These are phyloP conservation scores for Penstemon newberryi DNA, from an alignment of 257 asterid genomes.

Conservation along the genomic window DNA sequence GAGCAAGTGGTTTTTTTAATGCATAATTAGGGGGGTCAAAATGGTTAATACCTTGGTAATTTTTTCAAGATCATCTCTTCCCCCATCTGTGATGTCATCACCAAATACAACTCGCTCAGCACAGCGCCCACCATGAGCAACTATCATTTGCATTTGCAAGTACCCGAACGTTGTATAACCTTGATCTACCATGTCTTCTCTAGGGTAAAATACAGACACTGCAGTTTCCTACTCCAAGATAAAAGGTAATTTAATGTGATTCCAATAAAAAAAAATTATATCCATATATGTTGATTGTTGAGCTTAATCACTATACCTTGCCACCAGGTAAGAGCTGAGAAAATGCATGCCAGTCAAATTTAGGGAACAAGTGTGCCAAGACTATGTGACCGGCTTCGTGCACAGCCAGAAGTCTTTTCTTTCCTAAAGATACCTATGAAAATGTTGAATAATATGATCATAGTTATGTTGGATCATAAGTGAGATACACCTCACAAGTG, in stretches of 20 bases:
- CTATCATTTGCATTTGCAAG: slow-evolving; percentile 99
- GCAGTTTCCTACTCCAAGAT: slow-evolving; percentile 89
- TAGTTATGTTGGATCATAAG: slow-evolving; percentile 18
- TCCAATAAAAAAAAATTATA: slow-evolving; percentile 16
- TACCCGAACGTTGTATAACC: slow-evolving; percentile 92
- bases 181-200: slow-evolving; percentile 90
- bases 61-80: slow-evolving; percentile 88
- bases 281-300: neutral
- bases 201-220: slow-evolving; percentile 90
- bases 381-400: slow-evolving; percentile 99
- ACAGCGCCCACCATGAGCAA: slow-evolving; percentile 98
- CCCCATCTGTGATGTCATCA: slow-evolving; percentile 93
- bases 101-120: slow-evolving; percentile 94
- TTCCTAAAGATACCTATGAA: slow-evolving; percentile 71
- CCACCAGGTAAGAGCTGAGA: slow-evolving; percentile 99
- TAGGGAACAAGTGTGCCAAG: slow-evolving; percentile 94
- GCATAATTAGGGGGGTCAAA: too few relatives aligned
- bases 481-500: slow-evolving; percentile 19
- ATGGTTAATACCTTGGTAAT: slow-evolving; percentile 63
- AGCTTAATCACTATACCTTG: slow-evolving; percentile 47
- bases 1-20: neutral
- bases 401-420: slow-evolving; percentile 82
- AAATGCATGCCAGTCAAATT: slow-evolving; percentile 98
- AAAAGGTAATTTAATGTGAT: slow-evolving; percentile 19
- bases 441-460: slow-evolving; percentile 20